phyloP scores from a whole-genome alignment of 1,284 basidiomycete genomes.

The Pyrrhoderma noxium region DNA sequence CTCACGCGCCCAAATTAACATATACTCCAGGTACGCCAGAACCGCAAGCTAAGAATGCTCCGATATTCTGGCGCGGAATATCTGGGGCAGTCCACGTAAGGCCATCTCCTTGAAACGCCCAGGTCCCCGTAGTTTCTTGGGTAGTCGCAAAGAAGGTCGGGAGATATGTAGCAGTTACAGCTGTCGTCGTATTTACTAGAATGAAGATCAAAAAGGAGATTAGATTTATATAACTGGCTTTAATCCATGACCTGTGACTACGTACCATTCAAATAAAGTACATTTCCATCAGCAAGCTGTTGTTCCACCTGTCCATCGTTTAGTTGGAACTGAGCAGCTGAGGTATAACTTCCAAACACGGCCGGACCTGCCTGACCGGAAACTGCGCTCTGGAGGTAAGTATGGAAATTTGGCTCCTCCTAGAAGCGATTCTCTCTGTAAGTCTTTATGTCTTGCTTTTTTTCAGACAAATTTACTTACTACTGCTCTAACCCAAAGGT shows the following conservation, averaged over 20 bases:
- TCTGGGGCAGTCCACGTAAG: slow-evolving; percentile 22
- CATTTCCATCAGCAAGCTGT: slow-evolving; percentile 30
- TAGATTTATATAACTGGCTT: neutral
- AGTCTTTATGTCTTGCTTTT: too few relatives aligned
- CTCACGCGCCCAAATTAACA: slow-evolving; percentile 44
- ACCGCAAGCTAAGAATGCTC: slow-evolving; percentile 36
- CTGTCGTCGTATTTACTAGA: slow-evolving; percentile 18
- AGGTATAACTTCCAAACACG: slow-evolving; percentile 42
- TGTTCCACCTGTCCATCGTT: slow-evolving; percentile 47
- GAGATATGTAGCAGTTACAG: slow-evolving; percentile 19
- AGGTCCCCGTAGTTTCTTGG: slow-evolving; percentile 23
- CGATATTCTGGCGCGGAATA: slow-evolving; percentile 21
- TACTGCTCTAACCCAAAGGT: slow-evolving; percentile 56
- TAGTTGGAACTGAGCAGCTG: slow-evolving; percentile 50
- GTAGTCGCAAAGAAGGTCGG: slow-evolving; percentile 23
- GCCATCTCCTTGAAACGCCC: slow-evolving; percentile 25
- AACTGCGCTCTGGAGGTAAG: slow-evolving; percentile 50
- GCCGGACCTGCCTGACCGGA: slow-evolving; percentile 39
- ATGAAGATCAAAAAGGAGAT: neutral
- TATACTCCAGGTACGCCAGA: slow-evolving; percentile 46
- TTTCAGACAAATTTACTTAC: slow-evolving; percentile 29
- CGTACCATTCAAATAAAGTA: slow-evolving; percentile 21
- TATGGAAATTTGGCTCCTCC: slow-evolving; percentile 59
- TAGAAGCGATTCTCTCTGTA: slow-evolving; percentile 19
- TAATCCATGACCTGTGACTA: neutral